Percentiles rank a stretch among this genome's conserved stretches.
Conservation (phyloP, 257 asterid genomes). For the Eustoma russellianum region DNA sequence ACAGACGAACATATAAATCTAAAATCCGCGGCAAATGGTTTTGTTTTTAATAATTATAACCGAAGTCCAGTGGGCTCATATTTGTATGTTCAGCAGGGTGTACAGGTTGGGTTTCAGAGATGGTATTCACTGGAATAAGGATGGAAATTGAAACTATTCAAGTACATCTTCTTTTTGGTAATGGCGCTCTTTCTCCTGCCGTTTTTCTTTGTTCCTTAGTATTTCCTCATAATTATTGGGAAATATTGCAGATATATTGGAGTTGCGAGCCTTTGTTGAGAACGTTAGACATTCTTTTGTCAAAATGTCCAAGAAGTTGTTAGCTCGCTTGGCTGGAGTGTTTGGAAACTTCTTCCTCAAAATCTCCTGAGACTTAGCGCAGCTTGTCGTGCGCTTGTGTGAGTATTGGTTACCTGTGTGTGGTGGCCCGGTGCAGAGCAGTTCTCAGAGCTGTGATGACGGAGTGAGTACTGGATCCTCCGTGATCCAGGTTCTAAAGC, state of each 20-base stretch:
- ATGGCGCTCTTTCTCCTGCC: slow-evolving; percentile 8
- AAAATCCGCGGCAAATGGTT: too few species aligned
- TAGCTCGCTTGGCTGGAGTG: slow-evolving; percentile 9
- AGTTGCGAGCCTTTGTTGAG: slow-evolving; percentile 15
- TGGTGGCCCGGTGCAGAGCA: too few species aligned
- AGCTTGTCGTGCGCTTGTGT: not conserved
- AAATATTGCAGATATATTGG: slow-evolving; percentile 15
- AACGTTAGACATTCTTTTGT: slow-evolving; percentile 6
- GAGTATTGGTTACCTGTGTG: too few species aligned
- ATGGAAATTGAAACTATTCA: slow-evolving; percentile 39
- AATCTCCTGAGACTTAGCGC: not conserved
- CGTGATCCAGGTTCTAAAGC: too few species aligned
- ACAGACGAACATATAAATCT: too few species aligned
- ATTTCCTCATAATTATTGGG: not conserved
- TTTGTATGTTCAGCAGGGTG: not conserved
- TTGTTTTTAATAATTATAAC: too few species aligned
- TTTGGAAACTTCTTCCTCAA: slow-evolving; percentile 4
- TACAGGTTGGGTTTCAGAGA: slow-evolving; percentile 33
- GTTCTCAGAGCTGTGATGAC: too few species aligned
- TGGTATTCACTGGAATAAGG: slow-evolving; percentile 28
- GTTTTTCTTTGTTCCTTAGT: not conserved
- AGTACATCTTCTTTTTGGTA: slow-evolving; percentile 53
- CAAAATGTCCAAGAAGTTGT: slow-evolving; percentile 8
- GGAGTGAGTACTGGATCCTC: too few species aligned
- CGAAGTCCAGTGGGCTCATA: too few species aligned